Conservation (phyloP, 208 protist genomes). For the Crithidia bombi region DNA sequence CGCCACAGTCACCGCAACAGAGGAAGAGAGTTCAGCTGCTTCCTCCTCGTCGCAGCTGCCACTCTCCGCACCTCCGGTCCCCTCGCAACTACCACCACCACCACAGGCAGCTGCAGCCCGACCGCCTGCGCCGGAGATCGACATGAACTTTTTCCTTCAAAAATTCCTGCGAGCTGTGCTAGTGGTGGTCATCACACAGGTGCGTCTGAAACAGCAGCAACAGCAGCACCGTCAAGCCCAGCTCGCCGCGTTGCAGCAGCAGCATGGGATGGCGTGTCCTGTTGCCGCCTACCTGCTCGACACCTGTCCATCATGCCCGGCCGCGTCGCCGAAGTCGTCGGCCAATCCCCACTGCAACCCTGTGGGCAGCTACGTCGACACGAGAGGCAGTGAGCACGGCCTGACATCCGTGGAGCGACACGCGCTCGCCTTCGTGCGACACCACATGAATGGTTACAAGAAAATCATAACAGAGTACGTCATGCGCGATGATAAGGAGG, state of each 20-base stretch:
- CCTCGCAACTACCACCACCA: neutral
- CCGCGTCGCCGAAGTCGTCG: neutral
- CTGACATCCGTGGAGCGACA: constrained; percentile 47
- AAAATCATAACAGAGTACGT: constrained; percentile 56
- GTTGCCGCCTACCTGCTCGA: constrained; percentile 5
- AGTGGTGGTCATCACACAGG: constrained; percentile 57
- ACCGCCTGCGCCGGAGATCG: constrained; percentile 11
- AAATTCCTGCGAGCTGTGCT: constrained; percentile 63
- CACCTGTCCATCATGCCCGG: neutral
- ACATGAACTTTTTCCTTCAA: constrained; percentile 49
- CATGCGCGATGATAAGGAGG: constrained; percentile 61
- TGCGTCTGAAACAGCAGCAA: constrained; percentile 37
- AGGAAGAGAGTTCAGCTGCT: neutral
- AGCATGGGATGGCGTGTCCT: constrained; percentile 21
- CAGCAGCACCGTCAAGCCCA: constrained; percentile 19
- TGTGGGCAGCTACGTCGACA: neutral
- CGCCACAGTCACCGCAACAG: neutral
- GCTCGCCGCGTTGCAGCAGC: constrained; percentile 13
- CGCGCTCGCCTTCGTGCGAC: constrained; percentile 50
- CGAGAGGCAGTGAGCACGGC: neutral
- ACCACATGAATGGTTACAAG: constrained; percentile 42
- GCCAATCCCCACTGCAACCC: neutral
- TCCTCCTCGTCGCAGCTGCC: neutral
- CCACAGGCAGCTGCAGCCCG: constrained; percentile 8
- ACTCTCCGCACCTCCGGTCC: too few relatives aligned